A percentile compares a stretch with the other conserved stretches of the same genome.
phyloP scores from a whole-genome alignment of 2,329 filamentous ascomycete species.

The Aureobasidium sp. region DNA sequence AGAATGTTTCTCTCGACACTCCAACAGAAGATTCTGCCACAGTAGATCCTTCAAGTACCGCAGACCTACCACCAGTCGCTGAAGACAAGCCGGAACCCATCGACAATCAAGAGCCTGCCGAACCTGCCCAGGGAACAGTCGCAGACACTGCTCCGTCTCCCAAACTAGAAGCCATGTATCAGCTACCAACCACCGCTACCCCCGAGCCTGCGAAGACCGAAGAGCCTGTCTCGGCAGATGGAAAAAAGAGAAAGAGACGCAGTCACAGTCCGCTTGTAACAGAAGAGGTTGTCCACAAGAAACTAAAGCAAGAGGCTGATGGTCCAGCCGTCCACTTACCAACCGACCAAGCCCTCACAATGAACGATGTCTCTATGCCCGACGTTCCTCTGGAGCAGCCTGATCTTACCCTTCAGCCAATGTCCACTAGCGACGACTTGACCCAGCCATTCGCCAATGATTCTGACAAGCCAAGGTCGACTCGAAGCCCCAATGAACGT shows the following conservation, averaged over 20 bases:
- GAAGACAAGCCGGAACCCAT: neutral
- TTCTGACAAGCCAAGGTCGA: neutral
- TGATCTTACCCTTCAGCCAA: constrained; percentile 2
- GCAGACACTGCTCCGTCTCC: neutral
- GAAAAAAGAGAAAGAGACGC: constrained; percentile 33
- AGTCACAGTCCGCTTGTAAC: constrained; percentile 30
- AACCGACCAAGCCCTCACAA: neutral
- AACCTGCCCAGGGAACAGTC: neutral
- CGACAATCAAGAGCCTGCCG: neutral
- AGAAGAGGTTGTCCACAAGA: constrained; percentile 34
- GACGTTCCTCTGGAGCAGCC: constrained; percentile 17
- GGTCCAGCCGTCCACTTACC: neutral
- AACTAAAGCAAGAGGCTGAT: constrained; percentile 26
- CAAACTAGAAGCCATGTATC: neutral
- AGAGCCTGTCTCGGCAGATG: constrained; percentile 21
- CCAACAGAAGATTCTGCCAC: neutral
- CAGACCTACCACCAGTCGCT: neutral
- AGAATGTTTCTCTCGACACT: neutral
- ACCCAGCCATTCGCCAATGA: neutral
- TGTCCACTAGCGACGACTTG: constrained; percentile 5
- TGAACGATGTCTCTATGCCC: constrained; percentile 13
- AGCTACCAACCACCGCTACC: neutral
- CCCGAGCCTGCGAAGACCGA: constrained; percentile 10
- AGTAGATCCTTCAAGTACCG: neutral
- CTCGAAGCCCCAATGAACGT: constrained; percentile 12